Evolutionary conservation across 805 yeast genomes (phyloP), one percentile per base, ranked within the genome.

Genomic region (Wickerhamomyces strasburgensis): DNA sequence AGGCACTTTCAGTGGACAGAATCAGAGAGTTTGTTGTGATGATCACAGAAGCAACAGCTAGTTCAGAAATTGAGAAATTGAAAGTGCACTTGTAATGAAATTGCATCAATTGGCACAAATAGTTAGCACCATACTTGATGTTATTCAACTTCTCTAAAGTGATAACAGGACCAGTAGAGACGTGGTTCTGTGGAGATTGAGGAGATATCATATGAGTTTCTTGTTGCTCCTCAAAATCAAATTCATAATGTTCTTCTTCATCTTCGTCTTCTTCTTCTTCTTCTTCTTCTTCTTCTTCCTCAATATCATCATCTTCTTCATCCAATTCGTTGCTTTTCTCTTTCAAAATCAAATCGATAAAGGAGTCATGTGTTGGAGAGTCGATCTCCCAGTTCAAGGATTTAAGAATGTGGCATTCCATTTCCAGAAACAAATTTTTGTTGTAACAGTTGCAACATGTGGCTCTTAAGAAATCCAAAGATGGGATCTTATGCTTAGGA

Each of bases 341-440:
- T 33, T 47, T 67, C 36, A 80, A 57, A 48, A 67, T 68, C 35
- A 80, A 56, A 49, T 82, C 86, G 39, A 81, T 63, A 49, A 78
- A 78, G 10, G 72, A 62, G 56, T 81, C 88, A 47, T 75, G 72
- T 3, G 84, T 77, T 17, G 85, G 76, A 24, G 70, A 63, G 23
- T 75, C 69, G 26, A 81, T 62, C 44, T 73, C 67, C 90, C 90
- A 84, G 38, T 75, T 65, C 43, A 84, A 62, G 5, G 77, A 67
- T 50, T 73, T 75, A 39, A 83, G 63, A 29, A 84, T 68, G 48
- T 79, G 80, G 40, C 78, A 68, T 55, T 84, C 94, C 77, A 81
- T 77, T 51, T 77, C 78, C 40, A 78, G 61, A 52, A 83, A 76
- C 42, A 74, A 63, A 44, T 69, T 66, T 45, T 68, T 72, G 35